These are phyloP conservation scores for Zopfia rhizophila DNA, from an alignment of 2,329 filamentous ascomycete species.

Conservation along the genomic window DNA sequence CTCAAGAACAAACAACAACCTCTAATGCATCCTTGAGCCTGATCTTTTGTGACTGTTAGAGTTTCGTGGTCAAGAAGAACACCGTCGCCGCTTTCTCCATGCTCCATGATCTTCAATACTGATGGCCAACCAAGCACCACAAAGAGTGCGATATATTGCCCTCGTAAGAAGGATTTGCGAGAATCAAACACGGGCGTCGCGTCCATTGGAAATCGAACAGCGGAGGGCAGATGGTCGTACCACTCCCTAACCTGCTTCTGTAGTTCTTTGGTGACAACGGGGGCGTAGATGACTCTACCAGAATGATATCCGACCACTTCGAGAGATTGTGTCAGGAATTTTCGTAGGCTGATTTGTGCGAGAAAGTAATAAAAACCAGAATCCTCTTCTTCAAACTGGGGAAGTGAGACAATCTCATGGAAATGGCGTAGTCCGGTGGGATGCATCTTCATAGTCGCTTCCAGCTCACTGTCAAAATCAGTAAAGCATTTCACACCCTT, in stretches of 20 bases:
- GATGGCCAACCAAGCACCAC: constrained; percentile 42
- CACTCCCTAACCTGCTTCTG: constrained; percentile 38
- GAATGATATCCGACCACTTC: constrained; percentile 41
- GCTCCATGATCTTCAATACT: constrained; percentile 36
- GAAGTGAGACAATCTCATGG: constrained; percentile 40
- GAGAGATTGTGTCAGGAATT: constrained; percentile 37
- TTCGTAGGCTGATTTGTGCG: constrained; percentile 39
- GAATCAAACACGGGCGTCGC: constrained; percentile 38
- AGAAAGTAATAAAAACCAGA: constrained; percentile 41
- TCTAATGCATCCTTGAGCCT: constrained; percentile 29
- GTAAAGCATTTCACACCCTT: neutral
- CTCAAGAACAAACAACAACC: constrained; percentile 30
- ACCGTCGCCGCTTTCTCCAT: constrained; percentile 22
- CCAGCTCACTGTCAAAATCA: constrained; percentile 25
- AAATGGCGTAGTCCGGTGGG: constrained; percentile 40
- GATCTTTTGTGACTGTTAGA: constrained; percentile 27
- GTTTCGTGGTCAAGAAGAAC: constrained; percentile 24
- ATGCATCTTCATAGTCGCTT: constrained; percentile 43
- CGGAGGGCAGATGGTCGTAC: constrained; percentile 38
- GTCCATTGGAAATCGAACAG: constrained; percentile 35
- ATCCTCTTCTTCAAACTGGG: constrained; percentile 39
- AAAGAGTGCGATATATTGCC: constrained; percentile 42
- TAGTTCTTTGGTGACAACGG: constrained; percentile 35
- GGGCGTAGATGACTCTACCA: constrained; percentile 38
- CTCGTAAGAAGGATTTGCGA: constrained; percentile 36